These are phyloP conservation scores for Anaeromyces robustus DNA, from an alignment of 192 early-diverging fungal genomes.

Conservation along the genomic window DNA sequence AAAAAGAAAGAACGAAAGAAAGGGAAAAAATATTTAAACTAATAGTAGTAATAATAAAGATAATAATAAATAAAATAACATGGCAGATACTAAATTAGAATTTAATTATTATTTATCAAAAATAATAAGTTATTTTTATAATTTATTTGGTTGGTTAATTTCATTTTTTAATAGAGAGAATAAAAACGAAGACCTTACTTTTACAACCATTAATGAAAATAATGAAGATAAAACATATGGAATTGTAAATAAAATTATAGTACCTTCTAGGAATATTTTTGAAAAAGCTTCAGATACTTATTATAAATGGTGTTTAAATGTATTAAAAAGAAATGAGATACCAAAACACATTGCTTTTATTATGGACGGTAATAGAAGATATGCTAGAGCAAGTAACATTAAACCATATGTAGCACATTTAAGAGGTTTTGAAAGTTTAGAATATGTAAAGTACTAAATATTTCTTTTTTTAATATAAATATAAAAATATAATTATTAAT, in stretches of 20 bases:
- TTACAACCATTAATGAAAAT: not conserved
- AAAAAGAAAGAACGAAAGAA: too few species aligned
- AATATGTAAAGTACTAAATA: too few species aligned
- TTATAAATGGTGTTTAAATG: slow-evolving; percentile 1
- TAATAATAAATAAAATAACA: not conserved
- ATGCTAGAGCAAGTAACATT: slow-evolving; percentile 44
- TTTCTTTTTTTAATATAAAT: too few species aligned
- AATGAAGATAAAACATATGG: not conserved
- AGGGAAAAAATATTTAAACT: too few species aligned
- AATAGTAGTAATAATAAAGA: too few species aligned
- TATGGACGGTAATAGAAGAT: slow-evolving; percentile 96
- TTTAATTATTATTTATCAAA: not conserved
- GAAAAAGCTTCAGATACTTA: not conserved
- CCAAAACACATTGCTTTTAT: slow-evolving; percentile 88
- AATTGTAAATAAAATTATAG: not conserved
- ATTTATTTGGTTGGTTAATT: not conserved
- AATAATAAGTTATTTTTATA: not conserved
- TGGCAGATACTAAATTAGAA: not conserved
- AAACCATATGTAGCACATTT: slow-evolving; percentile 54
- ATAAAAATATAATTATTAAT: slow-evolving; percentile 3
- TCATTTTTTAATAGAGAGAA: not conserved
- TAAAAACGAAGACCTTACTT: not conserved
- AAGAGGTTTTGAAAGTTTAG: slow-evolving; percentile 59
- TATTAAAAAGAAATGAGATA: slow-evolving; percentile 40
- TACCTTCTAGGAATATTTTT: not conserved